phyloP scores from a whole-genome alignment of 1,139 yeast genomes.

The Zhuliangozyma blackwelliae region DNA sequence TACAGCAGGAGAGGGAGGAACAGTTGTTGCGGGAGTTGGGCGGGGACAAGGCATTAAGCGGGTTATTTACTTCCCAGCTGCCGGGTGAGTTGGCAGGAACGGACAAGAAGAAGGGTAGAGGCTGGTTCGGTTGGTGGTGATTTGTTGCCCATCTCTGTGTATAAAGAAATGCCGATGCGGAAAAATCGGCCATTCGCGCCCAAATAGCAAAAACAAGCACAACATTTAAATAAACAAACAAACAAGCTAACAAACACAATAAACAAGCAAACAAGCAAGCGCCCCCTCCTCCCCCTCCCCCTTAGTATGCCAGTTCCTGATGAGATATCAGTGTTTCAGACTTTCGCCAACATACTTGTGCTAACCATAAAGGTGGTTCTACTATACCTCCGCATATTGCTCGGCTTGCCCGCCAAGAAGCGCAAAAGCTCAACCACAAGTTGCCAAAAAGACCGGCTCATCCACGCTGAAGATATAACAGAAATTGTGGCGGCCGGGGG shows the following conservation, averaged over 20 bases:
- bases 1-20: constrained; percentile 69
- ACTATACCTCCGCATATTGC: constrained; percentile 2
- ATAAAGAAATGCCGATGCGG: too few species aligned
- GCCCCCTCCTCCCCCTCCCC: too few species aligned
- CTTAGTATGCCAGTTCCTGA: constrained; percentile 9
- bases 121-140: not conserved
- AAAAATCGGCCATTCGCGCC: too few species aligned
- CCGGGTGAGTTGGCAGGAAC: constrained; percentile 19
- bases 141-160: not conserved
- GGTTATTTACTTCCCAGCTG: constrained; percentile 27
- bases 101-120: not conserved
- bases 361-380: constrained; percentile 5
- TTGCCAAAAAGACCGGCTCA: constrained; percentile 3
- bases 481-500: constrained; percentile 64
- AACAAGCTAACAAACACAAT: too few species aligned
- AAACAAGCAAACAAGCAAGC: too few species aligned
- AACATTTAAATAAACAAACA: too few species aligned
- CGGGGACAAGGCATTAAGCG: constrained; percentile 25
- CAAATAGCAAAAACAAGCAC: too few species aligned
- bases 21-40: constrained; percentile 55
- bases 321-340: constrained; percentile 7
- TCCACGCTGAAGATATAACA: constrained; percentile 48
- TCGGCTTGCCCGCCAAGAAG: constrained; percentile 4
- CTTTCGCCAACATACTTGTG: constrained; percentile 7
- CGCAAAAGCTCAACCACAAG: not conserved